Base-by-base conservation (phyloP, 306 rosid species). In the Lathyrus aphaca region DNA sequence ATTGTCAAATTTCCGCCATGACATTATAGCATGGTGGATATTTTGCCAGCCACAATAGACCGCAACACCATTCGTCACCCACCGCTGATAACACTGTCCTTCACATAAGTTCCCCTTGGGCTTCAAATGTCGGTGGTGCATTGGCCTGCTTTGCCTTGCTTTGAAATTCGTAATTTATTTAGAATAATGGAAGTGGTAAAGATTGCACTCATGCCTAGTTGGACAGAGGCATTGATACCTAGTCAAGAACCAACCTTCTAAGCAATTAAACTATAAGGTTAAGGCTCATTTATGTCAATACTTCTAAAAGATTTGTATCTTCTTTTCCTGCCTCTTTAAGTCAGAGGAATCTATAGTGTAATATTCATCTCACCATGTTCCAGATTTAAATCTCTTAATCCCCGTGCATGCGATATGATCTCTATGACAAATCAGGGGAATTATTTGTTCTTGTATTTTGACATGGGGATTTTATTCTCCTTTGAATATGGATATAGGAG, bases 401-500 rank as follows among this genome's bases (percentile, higher is more conserved):
- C 37, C 58, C 63, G 17, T 18, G 21, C 59, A 11, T 37, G 32
- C 3, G 7, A 15, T 46, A 51, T 72, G 45, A 55, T 54, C 49
- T 59, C 51, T 43, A 4, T 42, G 58, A 21, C 21, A 45, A 76
- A 64, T 71, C 49, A 19, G 42, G 64, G 73, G 39, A 45, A 62
- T 53, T 75, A 48, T 48, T 46, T 63, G 10, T 60, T 29, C 45
- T 49, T 75, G n/a, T 78, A 46, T 76, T 64, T 54, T 83, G 61
- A 68, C 58, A 50, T 75, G 72, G 25, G 56, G 43, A 51, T 21
- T 73, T 72, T 68, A 49, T 73, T 67, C 38, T 78, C 66, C 64
- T 37, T 29, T 72, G 64, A 77, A 67, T 67, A 37, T 64, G 38
- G 65, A 25, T 82, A 66, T 66, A 94, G 99, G 96, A 91, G 99